Conservation (phyloP, 2,329 filamentous ascomycete genomes). For the Capronia americana region DNA sequence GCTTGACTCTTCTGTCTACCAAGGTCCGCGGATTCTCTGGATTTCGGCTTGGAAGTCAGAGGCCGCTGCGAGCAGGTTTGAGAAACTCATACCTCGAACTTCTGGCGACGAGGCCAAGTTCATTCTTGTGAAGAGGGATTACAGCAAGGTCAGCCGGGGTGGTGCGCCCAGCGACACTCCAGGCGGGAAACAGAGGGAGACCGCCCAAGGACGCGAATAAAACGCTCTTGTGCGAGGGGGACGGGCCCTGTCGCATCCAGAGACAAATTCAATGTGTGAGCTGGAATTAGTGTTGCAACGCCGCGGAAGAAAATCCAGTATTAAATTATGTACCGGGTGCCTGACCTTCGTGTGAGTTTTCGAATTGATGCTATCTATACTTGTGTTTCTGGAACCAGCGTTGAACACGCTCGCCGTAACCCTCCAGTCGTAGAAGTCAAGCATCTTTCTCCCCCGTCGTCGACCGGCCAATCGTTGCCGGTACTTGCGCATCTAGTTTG, state of each 20-base stretch:
- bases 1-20: not conserved
- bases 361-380: not conserved
- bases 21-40: not conserved
- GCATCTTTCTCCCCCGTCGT: not conserved
- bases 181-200: not conserved
- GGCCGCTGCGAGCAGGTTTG: not conserved
- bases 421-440: not conserved
- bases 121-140: conserved; percentile 2
- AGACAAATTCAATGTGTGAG: not conserved
- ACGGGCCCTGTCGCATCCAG: too few relatives aligned
- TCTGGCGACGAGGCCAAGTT: not conserved
- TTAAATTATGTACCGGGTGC: not conserved
- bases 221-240: not conserved
- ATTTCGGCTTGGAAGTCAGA: not conserved
- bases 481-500: not conserved
- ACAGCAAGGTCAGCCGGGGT: not conserved
- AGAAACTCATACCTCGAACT: not conserved
- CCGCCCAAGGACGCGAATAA: too few relatives aligned
- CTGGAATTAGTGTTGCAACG: not conserved
- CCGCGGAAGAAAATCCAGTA: not conserved
- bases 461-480: not conserved
- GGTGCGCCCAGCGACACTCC: not conserved
- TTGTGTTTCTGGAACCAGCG: not conserved
- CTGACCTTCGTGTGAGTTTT: not conserved
- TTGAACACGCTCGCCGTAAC: not conserved